phyloP scores from a whole-genome alignment of 2,329 filamentous ascomycete species.

The Trichoderma sp. region DNA sequence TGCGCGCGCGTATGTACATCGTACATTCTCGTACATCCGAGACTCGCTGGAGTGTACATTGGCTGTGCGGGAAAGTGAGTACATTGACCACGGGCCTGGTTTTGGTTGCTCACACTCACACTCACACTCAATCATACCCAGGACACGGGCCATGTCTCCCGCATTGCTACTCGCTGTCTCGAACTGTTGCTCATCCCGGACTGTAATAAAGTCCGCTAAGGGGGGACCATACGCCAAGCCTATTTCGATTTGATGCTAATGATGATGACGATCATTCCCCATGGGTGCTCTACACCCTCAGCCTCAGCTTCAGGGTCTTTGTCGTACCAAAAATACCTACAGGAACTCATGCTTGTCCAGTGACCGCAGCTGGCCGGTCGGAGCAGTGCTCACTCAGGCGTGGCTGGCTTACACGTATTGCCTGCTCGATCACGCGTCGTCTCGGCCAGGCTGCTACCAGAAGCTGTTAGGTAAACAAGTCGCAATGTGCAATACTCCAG shows the following conservation, averaged over 20 bases:
- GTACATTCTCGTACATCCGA: constrained; percentile 1
- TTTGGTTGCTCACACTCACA: background rate
- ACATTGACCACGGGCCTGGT: background rate
- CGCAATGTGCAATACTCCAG: background rate
- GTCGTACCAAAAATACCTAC: background rate
- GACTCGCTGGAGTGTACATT: background rate
- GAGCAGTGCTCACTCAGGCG: background rate
- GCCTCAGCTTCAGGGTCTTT: constrained; percentile 15
- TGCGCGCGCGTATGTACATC: constrained; percentile 9
- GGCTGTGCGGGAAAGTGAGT: background rate
- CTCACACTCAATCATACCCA: background rate
- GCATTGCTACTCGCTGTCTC: background rate
- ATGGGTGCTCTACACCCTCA: constrained; percentile 4
- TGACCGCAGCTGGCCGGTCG: background rate
- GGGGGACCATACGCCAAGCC: background rate
- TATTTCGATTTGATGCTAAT: background rate
- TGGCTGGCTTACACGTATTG: background rate
- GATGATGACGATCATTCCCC: constrained; percentile 10
- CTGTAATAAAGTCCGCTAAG: background rate
- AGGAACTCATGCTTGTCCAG: background rate
- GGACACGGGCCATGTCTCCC: background rate
- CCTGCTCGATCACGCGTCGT: background rate
- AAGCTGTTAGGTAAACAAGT: background rate
- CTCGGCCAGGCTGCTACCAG: background rate
- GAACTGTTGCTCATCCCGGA: background rate